phyloP scores from a whole-genome alignment of 306 rosid species.

The Quercus wislizeni region DNA sequence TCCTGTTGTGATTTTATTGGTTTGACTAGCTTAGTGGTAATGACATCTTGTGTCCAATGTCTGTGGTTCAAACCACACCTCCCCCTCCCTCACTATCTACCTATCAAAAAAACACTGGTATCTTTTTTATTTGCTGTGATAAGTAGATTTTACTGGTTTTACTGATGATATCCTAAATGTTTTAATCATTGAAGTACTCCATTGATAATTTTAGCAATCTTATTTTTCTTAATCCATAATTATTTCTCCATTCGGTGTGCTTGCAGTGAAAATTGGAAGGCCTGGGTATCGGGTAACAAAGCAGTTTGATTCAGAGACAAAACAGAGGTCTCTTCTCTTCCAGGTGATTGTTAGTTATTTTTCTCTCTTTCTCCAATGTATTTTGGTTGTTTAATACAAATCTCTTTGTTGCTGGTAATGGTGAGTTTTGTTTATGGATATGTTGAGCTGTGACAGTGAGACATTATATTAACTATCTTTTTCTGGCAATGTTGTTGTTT shows the following conservation, averaged over 20 bases:
- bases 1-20: neutral
- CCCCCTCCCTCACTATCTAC: too few species aligned
- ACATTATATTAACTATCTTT: neutral
- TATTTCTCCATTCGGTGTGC: neutral
- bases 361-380: neutral
- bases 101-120: too few species aligned
- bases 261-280: constrained; percentile 89
- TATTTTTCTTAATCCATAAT: neutral
- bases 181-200: neutral
- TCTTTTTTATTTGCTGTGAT: too few species aligned
- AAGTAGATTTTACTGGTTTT: neutral
- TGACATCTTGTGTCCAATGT: too few species aligned
- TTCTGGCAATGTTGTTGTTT: neutral
- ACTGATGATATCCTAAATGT: neutral
- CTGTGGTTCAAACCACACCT: too few species aligned
- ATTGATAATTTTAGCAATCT: neutral
- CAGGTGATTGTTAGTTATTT: constrained; percentile 46
- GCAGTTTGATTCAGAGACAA: constrained; percentile 88
- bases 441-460: neutral
- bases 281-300: constrained; percentile 94
- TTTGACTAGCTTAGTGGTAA: neutral
- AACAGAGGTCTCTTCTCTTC: constrained; percentile 91
- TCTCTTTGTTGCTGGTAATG: neutral
- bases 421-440: neutral
- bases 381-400: neutral